Evolutionary conservation across 306 rosid genomes (phyloP), one percentile per base, ranked within the genome.

Genomic region (Trifolium dubium): DNA sequence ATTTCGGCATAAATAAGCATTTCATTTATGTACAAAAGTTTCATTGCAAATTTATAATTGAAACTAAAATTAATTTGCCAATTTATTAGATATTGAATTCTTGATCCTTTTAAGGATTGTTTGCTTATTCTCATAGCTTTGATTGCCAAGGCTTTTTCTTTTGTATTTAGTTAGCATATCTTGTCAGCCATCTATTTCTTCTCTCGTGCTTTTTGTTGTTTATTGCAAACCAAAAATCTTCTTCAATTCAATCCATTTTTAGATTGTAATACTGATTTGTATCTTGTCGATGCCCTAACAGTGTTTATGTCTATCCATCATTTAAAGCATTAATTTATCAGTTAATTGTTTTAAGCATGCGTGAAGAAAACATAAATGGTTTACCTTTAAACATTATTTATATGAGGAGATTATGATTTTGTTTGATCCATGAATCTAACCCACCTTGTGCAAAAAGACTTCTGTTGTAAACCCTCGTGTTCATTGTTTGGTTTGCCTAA

Each of bases 11-110:
- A 37, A 28, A 55, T 78, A 18, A 44, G 17, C 74, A 6, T 65
- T 30, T 9, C 30, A 8, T 50, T 19, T 40, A 51, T 68, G 40
- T 49, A 37, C 40, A 29, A 2, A 66, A 29, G 31, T 49, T 67
- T 49, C 69, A 30, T 49, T 74, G 14, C 54, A 72, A 2, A 51
- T 13, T 50, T 59, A 67, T 73, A 17, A 67, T 79, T 79, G 9
- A 67, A 73, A 18, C 9, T 10, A 12, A 8, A 59, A 37, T n/a
- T 67, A 17, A 66, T 49, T 13, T 47, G 34, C 68, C 67, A 5
- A 67, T 60, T 14, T 32, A 61, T 67, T 67, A 49, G 61, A 41
- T 74, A 74, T 51, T 61, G 49, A 50, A 50, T 40, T 18, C 49
- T 62, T 10, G 3, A 69, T 72, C 64, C 62, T 54, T 50, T 35